phyloP scores from a whole-genome alignment of 768 basidiomycete genomes.

The Exidia glandulosa region DNA sequence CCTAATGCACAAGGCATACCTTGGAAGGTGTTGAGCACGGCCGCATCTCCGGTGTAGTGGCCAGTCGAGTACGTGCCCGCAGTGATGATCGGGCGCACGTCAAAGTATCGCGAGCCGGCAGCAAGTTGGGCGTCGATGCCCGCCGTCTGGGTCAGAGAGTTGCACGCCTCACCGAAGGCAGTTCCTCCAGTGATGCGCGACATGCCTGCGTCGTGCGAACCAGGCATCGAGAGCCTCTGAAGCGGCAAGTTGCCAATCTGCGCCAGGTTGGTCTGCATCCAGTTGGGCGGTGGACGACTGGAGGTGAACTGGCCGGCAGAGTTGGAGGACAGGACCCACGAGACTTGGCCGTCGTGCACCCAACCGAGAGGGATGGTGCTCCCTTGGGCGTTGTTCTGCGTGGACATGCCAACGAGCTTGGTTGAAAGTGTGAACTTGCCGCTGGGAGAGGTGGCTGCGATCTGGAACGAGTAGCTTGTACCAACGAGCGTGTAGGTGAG shows the following conservation, averaged over 20 bases:
- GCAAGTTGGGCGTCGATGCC: background rate
- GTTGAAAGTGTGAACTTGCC: background rate
- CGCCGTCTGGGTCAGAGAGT: background rate
- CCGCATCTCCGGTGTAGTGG: background rate
- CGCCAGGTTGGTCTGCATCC: background rate
- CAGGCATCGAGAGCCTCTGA: background rate
- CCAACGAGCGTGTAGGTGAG: background rate
- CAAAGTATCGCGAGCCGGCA: background rate
- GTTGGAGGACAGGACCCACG: background rate
- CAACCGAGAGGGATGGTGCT: background rate
- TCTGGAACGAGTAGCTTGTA: background rate
- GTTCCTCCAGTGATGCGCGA: background rate
- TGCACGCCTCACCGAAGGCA: background rate
- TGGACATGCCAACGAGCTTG: background rate
- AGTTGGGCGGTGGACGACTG: background rate
- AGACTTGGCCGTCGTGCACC: background rate
- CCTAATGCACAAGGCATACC: too few species aligned
- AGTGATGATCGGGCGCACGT: background rate
- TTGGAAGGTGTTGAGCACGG: background rate
- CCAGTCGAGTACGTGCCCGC: background rate
- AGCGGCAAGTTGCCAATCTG: background rate
- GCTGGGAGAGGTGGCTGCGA: background rate
- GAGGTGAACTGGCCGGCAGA: background rate
- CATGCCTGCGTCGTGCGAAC: background rate
- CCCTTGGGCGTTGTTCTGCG: background rate